A percentile compares a stretch with the other conserved stretches of the same genome.
Evolutionary conservation across 495 filamentous ascomycete species (phyloP).

Genomic region (Podospora appendiculata): DNA sequence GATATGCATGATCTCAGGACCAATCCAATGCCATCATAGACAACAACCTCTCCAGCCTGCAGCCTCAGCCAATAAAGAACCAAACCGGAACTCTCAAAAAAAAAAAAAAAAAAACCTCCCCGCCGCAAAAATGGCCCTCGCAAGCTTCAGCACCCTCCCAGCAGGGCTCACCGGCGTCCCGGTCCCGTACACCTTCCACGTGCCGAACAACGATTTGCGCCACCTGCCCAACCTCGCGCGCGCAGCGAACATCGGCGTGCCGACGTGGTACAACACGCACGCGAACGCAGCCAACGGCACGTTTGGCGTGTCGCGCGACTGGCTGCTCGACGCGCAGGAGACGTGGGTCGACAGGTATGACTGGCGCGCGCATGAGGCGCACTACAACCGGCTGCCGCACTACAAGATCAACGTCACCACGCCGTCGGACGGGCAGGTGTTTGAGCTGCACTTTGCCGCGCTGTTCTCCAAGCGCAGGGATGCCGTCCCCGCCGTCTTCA

Average conservation of each 20-base stretch:
- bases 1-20: no score
- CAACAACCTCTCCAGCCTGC: no score
- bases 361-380: constrained; percentile 44
- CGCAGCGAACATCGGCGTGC: background rate
- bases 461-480: constrained; percentile 51
- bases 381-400: constrained; percentile 58
- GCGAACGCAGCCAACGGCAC: constrained; percentile 4
- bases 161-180: no score
- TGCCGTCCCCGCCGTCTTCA: constrained; percentile 54
- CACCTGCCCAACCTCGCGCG: constrained; percentile 2
- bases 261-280: constrained; percentile 13
- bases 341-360: constrained; percentile 39
- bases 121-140: background rate
- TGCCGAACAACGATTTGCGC: constrained; percentile 3
- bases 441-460: constrained; percentile 53
- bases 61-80: no score
- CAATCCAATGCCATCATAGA: no score
- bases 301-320: constrained; percentile 49
- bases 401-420: constrained; percentile 45
- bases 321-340: constrained; percentile 46
- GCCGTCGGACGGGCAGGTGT: constrained; percentile 21
- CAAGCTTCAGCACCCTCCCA: constrained; percentile 1
- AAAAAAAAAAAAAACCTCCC: no score
- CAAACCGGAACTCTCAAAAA: no score
- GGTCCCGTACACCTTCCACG: constrained; percentile 2